phyloP scores from a whole-genome alignment of 2,329 filamentous ascomycete species.

The Fusarium luffae region DNA sequence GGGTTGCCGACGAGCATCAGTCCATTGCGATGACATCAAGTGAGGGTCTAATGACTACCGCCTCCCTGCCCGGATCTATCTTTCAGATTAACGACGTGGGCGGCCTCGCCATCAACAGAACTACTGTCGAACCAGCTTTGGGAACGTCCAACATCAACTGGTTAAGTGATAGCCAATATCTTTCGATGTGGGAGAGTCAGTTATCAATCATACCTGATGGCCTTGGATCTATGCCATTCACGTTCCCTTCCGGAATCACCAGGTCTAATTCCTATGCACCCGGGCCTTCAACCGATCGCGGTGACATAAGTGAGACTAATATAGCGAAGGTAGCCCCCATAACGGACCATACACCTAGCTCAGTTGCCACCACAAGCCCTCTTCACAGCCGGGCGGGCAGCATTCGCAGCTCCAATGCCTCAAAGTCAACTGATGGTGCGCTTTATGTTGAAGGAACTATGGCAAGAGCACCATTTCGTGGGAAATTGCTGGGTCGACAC shows the following conservation, averaged over 20 bases:
- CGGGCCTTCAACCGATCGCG: background rate
- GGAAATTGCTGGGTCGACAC: background rate
- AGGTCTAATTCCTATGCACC: background rate
- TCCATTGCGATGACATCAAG: background rate
- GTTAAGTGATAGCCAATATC: conserved; percentile 15
- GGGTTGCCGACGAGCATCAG: background rate
- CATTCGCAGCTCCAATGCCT: background rate
- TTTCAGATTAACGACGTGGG: conserved; percentile 13
- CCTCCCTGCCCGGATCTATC: background rate
- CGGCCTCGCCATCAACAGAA: background rate
- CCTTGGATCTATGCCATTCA: conserved; percentile 7
- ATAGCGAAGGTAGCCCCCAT: background rate
- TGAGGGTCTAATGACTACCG: background rate
- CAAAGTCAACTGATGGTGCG: conserved; percentile 13
- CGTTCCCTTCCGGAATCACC: background rate
- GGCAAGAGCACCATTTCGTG: conserved; percentile 25
- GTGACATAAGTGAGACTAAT: background rate
- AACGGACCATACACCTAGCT: background rate
- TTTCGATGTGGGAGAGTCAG: conserved; percentile 14
- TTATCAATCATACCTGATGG: conserved; percentile 2
- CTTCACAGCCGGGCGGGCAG: background rate
- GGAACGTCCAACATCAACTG: conserved; percentile 5
- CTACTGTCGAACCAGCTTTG: background rate
- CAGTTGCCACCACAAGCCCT: background rate
- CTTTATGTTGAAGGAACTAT: conserved; percentile 21